These are phyloP conservation scores for Fusarium longipes DNA, from an alignment of 2,329 filamentous ascomycete species.

Conservation along the genomic window DNA sequence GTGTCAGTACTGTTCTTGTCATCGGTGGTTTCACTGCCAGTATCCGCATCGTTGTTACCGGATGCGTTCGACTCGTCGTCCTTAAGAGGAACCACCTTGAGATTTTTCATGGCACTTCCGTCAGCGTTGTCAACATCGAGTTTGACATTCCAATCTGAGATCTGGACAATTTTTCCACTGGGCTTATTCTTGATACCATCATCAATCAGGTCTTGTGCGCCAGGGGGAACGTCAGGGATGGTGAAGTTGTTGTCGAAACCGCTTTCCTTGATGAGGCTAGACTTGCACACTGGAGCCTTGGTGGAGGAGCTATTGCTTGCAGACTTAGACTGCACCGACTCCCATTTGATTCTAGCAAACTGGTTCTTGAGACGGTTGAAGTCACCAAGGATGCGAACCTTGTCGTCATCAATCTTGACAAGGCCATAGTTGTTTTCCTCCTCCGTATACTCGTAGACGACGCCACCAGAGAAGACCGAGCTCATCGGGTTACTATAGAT, in stretches of 20 bases:
- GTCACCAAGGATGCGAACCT: constrained; percentile 69
- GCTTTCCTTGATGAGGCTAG: constrained; percentile 72
- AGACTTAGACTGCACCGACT: constrained; percentile 71
- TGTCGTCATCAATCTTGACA: constrained; percentile 69
- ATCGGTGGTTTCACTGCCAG: constrained; percentile 45
- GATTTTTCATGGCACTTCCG: constrained; percentile 56
- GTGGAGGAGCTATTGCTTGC: constrained; percentile 61
- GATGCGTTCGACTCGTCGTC: constrained; percentile 59
- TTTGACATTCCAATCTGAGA: constrained; percentile 71
- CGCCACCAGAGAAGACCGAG: constrained; percentile 75
- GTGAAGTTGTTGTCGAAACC: constrained; percentile 84
- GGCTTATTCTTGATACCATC: constrained; percentile 76
- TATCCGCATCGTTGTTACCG: constrained; percentile 56
- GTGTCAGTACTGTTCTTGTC: constrained; percentile 39
- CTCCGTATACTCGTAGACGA: constrained; percentile 85
- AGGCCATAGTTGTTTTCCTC: constrained; percentile 75
- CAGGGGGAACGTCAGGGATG: constrained; percentile 74
- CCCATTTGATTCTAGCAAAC: constrained; percentile 80
- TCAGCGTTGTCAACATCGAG: constrained; percentile 56
- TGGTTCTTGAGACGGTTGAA: constrained; percentile 80
- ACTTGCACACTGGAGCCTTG: constrained; percentile 70
- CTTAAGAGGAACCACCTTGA: constrained; percentile 61
- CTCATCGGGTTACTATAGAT: constrained; percentile 80
- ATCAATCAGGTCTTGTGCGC: constrained; percentile 77
- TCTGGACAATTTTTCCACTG: constrained; percentile 73